Percentiles rank a stretch among this genome's conserved stretches.
Evolutionary conservation across 257 asterid species (phyloP).

Genomic region (Linderniella brevidens): DNA sequence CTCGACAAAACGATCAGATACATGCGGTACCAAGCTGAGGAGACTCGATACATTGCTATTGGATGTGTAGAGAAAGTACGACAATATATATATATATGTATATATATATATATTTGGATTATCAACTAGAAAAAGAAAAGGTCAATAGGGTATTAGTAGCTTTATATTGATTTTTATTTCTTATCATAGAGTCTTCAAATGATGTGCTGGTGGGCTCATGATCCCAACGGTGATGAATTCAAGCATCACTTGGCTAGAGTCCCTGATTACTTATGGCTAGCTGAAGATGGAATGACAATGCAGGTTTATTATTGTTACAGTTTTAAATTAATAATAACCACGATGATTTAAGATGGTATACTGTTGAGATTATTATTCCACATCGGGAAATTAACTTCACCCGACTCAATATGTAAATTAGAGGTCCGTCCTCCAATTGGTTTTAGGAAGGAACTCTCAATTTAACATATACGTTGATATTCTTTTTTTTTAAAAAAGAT

Average conservation of each 20-base stretch:
- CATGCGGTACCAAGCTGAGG: conserved; percentile 63
- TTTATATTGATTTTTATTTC: too few species aligned
- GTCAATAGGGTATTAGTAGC: too few species aligned
- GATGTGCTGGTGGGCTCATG: conserved; percentile 76
- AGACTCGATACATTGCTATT: conserved; percentile 49
- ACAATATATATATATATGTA: too few species aligned
- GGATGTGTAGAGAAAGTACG: conserved; percentile 59
- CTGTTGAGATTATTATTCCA: too few species aligned
- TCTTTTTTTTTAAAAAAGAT: too few species aligned
- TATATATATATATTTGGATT: too few species aligned
- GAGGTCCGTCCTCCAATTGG: too few species aligned
- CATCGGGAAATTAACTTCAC: too few species aligned
- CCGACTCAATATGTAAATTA: too few species aligned
- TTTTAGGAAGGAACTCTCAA: too few species aligned
- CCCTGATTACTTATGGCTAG: conserved; percentile 66
- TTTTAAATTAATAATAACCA: conserved; percentile 43
- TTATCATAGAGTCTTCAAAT: conserved; percentile 18
- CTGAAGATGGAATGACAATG: conserved; percentile 83
- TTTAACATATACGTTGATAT: too few species aligned
- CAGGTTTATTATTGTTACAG: conserved; percentile 19
- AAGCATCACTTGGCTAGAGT: conserved; percentile 60
- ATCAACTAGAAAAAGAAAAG: too few species aligned
- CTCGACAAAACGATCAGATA: conserved; percentile 49
- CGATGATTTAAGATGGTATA: neutral
- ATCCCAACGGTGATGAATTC: conserved; percentile 60